Conservation (phyloP, 2,329 filamentous ascomycete species). For the Thelonectria olida region DNA sequence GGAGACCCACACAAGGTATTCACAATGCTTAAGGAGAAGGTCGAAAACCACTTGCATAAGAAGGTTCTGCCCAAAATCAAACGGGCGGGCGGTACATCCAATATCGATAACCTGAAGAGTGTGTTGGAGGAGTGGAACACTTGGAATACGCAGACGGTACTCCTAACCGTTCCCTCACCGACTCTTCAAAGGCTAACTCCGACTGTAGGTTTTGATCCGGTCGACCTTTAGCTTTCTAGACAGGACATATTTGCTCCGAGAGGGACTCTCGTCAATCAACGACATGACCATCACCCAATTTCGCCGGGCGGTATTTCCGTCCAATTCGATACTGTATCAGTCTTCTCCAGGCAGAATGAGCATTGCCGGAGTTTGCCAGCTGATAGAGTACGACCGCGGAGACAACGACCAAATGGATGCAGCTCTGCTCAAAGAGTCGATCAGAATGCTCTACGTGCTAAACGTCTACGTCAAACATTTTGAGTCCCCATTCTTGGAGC, state of each 20-base stretch:
- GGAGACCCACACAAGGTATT: constrained; percentile 76
- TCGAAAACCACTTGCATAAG: constrained; percentile 72
- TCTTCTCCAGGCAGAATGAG: constrained; percentile 43
- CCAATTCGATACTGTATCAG: constrained; percentile 25
- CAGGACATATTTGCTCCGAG: constrained; percentile 83
- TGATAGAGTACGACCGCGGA: constrained; percentile 78
- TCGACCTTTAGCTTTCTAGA: constrained; percentile 96
- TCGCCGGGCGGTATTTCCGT: constrained; percentile 64
- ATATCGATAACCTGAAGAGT: constrained; percentile 70
- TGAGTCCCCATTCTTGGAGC: constrained; percentile 76
- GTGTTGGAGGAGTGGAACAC: constrained; percentile 71
- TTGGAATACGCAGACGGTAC: constrained; percentile 82
- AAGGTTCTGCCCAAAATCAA: constrained; percentile 66
- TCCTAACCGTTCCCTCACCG: constrained; percentile 43
- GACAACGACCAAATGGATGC: constrained; percentile 66
- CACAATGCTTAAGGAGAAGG: constrained; percentile 70
- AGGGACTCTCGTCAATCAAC: constrained; percentile 76
- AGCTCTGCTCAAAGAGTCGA: constrained; percentile 74
- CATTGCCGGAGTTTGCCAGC: constrained; percentile 70
- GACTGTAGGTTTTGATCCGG: constrained; percentile 74
- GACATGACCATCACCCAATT: constrained; percentile 85
- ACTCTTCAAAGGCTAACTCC: not conserved
- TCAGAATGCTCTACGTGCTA: constrained; percentile 87
- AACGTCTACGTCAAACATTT: constrained; percentile 82
- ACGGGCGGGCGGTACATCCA: constrained; percentile 58